Conservation (phyloP, 129 eudicot genomes). For the Lactuca sativa region DNA sequence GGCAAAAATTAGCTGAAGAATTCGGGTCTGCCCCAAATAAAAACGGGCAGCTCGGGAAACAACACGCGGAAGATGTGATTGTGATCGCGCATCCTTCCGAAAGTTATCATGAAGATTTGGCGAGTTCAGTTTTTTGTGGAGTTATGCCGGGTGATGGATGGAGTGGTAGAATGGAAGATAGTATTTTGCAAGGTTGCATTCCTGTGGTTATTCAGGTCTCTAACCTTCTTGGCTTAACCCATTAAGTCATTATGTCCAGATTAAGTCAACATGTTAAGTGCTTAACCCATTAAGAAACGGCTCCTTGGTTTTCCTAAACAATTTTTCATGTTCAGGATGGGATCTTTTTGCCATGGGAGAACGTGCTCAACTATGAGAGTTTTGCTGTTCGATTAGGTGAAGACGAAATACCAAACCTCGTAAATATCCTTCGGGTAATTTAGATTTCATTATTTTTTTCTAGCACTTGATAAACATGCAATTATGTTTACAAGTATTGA, state of each 20-base stretch:
- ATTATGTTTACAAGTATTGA: neutral
- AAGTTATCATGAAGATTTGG: constrained; percentile 66
- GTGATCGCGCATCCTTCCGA: constrained; percentile 72
- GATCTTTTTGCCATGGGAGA: constrained; percentile 89
- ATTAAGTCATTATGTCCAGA: neutral
- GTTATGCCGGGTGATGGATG: constrained; percentile 99
- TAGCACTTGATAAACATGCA: neutral
- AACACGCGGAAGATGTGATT: constrained; percentile 75
- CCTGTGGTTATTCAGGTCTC: constrained; percentile 93
- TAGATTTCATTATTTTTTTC: constrained; percentile 14
- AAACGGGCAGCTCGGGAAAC: constrained; percentile 87
- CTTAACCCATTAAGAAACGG: too few species aligned
- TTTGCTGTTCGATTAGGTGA: constrained; percentile 88
- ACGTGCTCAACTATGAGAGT: constrained; percentile 85
- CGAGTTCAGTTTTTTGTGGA: constrained; percentile 87
- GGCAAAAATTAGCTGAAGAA: constrained; percentile 90
- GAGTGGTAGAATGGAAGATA: constrained; percentile 99
- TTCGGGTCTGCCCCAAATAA: constrained; percentile 80
- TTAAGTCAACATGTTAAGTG: neutral
- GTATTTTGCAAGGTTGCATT: constrained; percentile 93
- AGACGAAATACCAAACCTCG: constrained; percentile 84
- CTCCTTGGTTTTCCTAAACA: neutral
- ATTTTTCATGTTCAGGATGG: constrained; percentile 63
- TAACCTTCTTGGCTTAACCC: neutral
- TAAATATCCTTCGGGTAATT: constrained; percentile 83